Evolutionary conservation across 169 alveolate species (phyloP), one percentile per base, ranked within the genome.

Genomic region (Babesia sp.): DNA sequence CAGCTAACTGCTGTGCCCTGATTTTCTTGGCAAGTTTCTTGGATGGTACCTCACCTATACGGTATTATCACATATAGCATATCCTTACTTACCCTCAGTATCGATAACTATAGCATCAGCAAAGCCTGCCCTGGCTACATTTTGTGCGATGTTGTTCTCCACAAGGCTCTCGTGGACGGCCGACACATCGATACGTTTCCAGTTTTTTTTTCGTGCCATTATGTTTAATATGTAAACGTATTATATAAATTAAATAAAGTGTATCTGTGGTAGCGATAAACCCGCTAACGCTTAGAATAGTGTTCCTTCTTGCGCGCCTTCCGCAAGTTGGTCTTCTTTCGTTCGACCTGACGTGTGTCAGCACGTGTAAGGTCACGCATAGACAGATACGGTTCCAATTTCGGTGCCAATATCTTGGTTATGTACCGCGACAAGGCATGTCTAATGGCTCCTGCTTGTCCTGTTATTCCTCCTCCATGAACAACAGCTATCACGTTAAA

Each of bases 401-500:
- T 88, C 16, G 90, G 87, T 26, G 91, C 71, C 37, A 88, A 71
- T 33, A 81, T 78, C 57, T 70, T 60, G 26, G 67, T 63, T 18
- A 88, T 66, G 81, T 88, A 88, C 74, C 83, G 67, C 18, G 76
- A 84, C 26, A 88, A 75, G 34, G 93, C 93, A 70, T 88, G 91
- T 48, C 86, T 68, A 24, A 88, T 88, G 22, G 93, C 93, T n/a
- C 79, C 91, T 29, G 90, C 53, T 48, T 88, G 93, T 0, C 93
- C 93, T 0, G 91, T 54, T 22, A 84, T 75, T 1, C 93, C 93
- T 14, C 93, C 93, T 16, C 93, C 93, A 16, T 63, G 59, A 29
- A 76, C 90, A 37, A 20, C 63, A 41, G 93, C 91, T n/a, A 88
- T 86, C 7, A 88, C 71, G 59, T 88, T 84, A 60, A 88, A 88